A percentile compares a stretch with the other conserved stretches of the same genome.
Evolutionary conservation across 371 early-diverging fungal genomes (phyloP).

Genomic region (Apophysomyces variabilis): DNA sequence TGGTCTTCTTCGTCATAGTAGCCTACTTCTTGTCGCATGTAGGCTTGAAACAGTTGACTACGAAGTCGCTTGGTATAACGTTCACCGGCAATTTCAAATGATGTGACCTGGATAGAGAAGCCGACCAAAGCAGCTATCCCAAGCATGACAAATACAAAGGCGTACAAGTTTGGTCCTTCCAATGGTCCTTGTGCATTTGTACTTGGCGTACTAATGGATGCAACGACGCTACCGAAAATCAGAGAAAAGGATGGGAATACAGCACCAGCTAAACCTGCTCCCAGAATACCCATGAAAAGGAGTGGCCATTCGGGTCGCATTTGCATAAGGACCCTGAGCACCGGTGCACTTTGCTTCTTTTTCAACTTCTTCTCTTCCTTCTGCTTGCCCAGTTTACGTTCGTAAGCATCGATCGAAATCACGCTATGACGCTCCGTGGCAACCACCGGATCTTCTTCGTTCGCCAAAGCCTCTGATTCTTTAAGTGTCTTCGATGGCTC

Average conservation of each 20-base stretch:
- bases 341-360: conserved; percentile 50
- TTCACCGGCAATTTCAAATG: conserved; percentile 53
- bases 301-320: conserved; percentile 44
- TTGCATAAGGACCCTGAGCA: conserved; percentile 35
- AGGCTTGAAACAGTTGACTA: conserved; percentile 49
- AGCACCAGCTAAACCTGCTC: conserved; percentile 61
- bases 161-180: conserved; percentile 66
- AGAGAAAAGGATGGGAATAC: conserved; percentile 46
- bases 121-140: conserved; percentile 53
- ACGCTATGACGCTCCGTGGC: background rate
- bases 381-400: conserved; percentile 39
- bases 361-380: conserved; percentile 44
- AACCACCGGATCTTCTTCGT: background rate
- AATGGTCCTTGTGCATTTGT: conserved; percentile 30
- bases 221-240: conserved; percentile 39
- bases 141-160: conserved; percentile 70
- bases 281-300: conserved; percentile 38
- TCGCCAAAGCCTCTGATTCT: background rate
- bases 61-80: conserved; percentile 62
- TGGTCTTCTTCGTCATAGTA: conserved; percentile 85
- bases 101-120: conserved; percentile 32
- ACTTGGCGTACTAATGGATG: conserved; percentile 12
- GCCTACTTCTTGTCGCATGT: conserved; percentile 78
- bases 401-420: conserved; percentile 36
- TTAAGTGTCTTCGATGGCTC: background rate